Evolutionary conservation across 805 yeast genomes (phyloP).

Genomic region (Peterozyma xylosa): DNA sequence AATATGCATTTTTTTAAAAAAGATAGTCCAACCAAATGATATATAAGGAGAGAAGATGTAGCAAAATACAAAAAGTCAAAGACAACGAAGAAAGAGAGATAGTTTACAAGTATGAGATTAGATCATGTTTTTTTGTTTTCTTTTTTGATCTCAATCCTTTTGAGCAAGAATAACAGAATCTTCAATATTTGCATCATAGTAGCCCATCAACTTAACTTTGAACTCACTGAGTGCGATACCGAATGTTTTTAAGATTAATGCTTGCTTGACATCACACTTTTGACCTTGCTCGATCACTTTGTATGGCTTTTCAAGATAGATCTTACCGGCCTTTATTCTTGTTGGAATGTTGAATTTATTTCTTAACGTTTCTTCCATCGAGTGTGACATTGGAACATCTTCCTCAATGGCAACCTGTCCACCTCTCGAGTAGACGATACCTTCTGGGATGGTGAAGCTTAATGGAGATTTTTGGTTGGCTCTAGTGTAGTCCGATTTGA

Average conservation of each 20-base stretch:
- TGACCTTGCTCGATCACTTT: constrained; percentile 78
- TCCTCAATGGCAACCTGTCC: constrained; percentile 87
- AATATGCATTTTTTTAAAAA: too few relatives aligned
- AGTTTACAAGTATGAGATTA: too few relatives aligned
- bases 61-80: too few relatives aligned
- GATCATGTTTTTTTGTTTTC: too few relatives aligned
- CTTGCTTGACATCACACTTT: constrained; percentile 80
- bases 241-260: constrained; percentile 85
- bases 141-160: too few relatives aligned
- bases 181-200: constrained; percentile 54
- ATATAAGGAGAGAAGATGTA: too few relatives aligned
- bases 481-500: constrained; percentile 79
- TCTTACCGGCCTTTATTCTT: constrained; percentile 82
- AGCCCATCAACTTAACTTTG: constrained; percentile 73
- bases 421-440: constrained; percentile 90
- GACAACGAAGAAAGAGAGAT: too few relatives aligned
- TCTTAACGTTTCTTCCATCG: constrained; percentile 89
- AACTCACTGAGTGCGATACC: constrained; percentile 94
- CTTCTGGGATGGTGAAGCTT: constrained; percentile 80
- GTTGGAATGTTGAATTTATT: constrained; percentile 88
- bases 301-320: constrained; percentile 67
- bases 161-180: too few relatives aligned
- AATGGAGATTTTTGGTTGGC: constrained; percentile 83
- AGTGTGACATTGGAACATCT: constrained; percentile 94
- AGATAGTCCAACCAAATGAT: too few relatives aligned